These are phyloP conservation scores for Spizellomyces punctatus DNA, from an alignment of 192 early-diverging fungal genomes.

Conservation along the genomic window DNA sequence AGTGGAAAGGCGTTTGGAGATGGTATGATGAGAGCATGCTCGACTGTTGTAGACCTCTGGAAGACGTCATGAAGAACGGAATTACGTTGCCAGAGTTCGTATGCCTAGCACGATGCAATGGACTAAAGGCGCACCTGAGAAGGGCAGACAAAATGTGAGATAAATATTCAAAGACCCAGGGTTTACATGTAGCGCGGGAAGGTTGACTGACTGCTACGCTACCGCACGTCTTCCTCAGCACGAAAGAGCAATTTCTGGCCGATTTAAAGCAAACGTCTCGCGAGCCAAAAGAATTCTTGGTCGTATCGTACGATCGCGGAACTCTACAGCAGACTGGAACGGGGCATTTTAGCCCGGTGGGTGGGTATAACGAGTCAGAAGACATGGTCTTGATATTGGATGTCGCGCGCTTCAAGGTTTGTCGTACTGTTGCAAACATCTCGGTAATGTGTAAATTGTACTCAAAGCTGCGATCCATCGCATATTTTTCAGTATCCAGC, in stretches of 20 bases:
- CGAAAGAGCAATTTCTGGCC: slow-evolving; percentile 34
- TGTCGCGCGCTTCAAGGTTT: slow-evolving; percentile 50
- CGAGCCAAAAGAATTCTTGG: slow-evolving; percentile 35
- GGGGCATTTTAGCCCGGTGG: slow-evolving; percentile 44
- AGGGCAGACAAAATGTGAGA: slow-evolving; percentile 29
- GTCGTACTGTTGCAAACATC: neutral
- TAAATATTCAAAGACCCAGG: too few relatives aligned
- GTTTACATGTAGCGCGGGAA: neutral
- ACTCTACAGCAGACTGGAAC: slow-evolving; percentile 46
- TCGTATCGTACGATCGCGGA: slow-evolving; percentile 44
- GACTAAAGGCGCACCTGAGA: slow-evolving; percentile 30
- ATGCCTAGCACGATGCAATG: slow-evolving; percentile 42
- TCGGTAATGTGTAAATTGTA: neutral
- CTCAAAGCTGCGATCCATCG: too few relatives aligned
- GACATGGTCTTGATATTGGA: slow-evolving; percentile 50
- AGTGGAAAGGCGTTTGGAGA: slow-evolving; percentile 50
- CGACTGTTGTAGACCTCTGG: slow-evolving; percentile 36
- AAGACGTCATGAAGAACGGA: slow-evolving; percentile 41
- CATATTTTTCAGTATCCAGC: slow-evolving; percentile 32
- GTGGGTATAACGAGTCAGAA: slow-evolving; percentile 30
- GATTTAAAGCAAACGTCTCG: slow-evolving; percentile 36
- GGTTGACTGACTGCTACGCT: slow-evolving; percentile 14
- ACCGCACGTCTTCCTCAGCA: slow-evolving; percentile 4
- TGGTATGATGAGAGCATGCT: slow-evolving; percentile 52
- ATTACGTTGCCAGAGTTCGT: slow-evolving; percentile 46